A percentile compares a stretch with the other conserved stretches of the same genome.
Evolutionary conservation across 495 filamentous ascomycete genomes (phyloP).

Genomic region (Xylaria venustula): DNA sequence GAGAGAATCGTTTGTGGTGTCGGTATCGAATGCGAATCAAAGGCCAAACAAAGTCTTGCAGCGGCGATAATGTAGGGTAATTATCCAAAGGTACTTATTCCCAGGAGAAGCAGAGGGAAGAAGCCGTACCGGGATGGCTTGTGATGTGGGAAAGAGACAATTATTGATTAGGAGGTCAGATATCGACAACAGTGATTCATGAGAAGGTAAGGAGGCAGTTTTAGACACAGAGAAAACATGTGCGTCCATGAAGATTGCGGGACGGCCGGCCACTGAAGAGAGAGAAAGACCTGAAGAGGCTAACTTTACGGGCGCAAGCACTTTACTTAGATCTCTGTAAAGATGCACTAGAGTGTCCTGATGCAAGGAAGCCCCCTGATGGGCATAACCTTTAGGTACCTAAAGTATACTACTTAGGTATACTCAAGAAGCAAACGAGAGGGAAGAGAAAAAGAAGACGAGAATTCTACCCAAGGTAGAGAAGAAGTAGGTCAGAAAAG

Average conservation of each 20-base stretch:
- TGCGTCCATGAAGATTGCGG: no score
- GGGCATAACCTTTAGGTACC: not conserved
- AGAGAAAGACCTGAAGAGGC: not conserved
- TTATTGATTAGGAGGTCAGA: constrained; percentile 1
- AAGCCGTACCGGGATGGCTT: no score
- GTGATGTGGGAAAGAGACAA: not conserved
- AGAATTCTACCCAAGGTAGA: no score
- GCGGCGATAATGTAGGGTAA: not conserved
- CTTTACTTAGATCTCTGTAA: not conserved
- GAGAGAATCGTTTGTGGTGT: not conserved
- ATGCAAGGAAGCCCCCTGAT: constrained; percentile 1
- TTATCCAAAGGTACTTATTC: not conserved
- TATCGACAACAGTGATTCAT: not conserved
- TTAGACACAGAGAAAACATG: no score
- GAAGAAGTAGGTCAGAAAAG: no score
- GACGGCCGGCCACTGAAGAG: no score
- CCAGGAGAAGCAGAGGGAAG: not conserved
- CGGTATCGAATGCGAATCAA: not conserved
- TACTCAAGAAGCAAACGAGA: not conserved
- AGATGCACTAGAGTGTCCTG: not conserved
- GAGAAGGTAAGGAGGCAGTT: not conserved
- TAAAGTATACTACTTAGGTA: not conserved
- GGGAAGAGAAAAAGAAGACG: not conserved
- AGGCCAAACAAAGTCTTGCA: not conserved
- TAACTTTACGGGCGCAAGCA: not conserved